Evolutionary conservation across 2,329 filamentous ascomycete species (phyloP).

Genomic region (Juglanconis sp.): DNA sequence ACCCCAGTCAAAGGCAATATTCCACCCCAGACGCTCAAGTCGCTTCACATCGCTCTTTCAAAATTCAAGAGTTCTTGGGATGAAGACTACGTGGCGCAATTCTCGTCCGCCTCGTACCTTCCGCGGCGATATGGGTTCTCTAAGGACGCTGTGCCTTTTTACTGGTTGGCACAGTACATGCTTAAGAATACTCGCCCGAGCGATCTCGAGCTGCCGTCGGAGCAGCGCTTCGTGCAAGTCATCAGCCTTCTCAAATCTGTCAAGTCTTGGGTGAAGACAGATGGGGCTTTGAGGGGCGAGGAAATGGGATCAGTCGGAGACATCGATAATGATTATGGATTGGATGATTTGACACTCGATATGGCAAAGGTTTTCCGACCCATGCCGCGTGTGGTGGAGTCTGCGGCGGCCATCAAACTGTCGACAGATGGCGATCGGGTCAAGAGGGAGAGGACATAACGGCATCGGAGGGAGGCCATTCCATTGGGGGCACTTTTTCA

Average conservation of each 20-base stretch:
- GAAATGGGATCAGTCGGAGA: conserved; percentile 66
- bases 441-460: neutral
- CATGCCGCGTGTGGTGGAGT: conserved; percentile 43
- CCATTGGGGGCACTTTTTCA: neutral
- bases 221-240: conserved; percentile 57
- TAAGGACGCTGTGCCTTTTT: conserved; percentile 69
- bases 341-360: conserved; percentile 62
- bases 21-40: conserved; percentile 44
- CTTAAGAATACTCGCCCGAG: conserved; percentile 54
- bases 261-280: conserved; percentile 57
- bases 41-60: conserved; percentile 56
- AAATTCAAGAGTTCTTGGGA: conserved; percentile 75
- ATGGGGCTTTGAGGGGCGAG: conserved; percentile 63
- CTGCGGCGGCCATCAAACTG: conserved; percentile 22
- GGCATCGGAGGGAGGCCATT: neutral
- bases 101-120: conserved; percentile 49
- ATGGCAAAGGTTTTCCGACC: conserved; percentile 71
- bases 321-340: conserved; percentile 65
- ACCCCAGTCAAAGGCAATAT: conserved; percentile 44
- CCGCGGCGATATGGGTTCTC: conserved; percentile 65
- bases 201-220: conserved; percentile 54
- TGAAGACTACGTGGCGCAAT: conserved; percentile 65
- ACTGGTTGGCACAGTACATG: conserved; percentile 66
- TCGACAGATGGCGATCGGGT: conserved; percentile 4
- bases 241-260: conserved; percentile 60